Evolutionary conservation across 208 protist genomes (phyloP).

Genomic region (Wallacemonas sp.): DNA sequence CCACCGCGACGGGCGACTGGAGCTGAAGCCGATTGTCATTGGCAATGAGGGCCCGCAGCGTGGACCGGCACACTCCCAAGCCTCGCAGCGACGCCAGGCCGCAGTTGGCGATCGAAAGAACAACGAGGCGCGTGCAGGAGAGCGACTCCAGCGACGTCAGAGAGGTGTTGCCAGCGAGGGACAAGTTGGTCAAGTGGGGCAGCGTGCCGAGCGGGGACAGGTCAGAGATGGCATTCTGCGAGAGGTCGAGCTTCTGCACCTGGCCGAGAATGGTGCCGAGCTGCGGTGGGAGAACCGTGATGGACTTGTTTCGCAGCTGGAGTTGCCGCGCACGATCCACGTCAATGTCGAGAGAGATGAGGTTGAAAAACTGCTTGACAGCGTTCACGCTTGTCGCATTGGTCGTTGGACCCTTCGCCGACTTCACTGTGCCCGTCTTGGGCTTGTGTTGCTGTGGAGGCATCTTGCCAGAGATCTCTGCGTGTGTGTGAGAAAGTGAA

Average conservation of each 20-base stretch:
- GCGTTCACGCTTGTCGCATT: background rate
- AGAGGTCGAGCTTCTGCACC: slow-evolving; percentile 72
- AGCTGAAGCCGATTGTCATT: slow-evolving; percentile 82
- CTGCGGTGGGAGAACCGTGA: slow-evolving; percentile 46
- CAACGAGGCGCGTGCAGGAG: slow-evolving; percentile 44
- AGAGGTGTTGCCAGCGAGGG: slow-evolving; percentile 46
- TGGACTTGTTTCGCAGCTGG: slow-evolving; percentile 36
- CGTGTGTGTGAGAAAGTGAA: no score
- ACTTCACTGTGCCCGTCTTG: background rate
- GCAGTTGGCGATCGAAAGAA: slow-evolving; percentile 70
- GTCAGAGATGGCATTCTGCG: slow-evolving; percentile 56
- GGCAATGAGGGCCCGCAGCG: slow-evolving; percentile 74
- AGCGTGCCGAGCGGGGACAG: slow-evolving; percentile 45
- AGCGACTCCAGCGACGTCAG: slow-evolving; percentile 53
- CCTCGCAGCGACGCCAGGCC: slow-evolving; percentile 59
- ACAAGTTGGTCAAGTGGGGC: slow-evolving; percentile 65
- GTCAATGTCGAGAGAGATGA: slow-evolving; percentile 79
- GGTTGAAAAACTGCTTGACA: slow-evolving; percentile 55
- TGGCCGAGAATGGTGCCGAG: slow-evolving; percentile 55
- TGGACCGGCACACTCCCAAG: slow-evolving; percentile 50
- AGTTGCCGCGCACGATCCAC: slow-evolving; percentile 64
- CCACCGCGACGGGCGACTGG: slow-evolving; percentile 28
- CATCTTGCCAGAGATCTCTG: background rate
- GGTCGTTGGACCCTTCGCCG: background rate
- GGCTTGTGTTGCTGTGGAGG: background rate